Evolutionary conservation across 768 basidiomycete genomes (phyloP).

Genomic region (Trametes coccinea): DNA sequence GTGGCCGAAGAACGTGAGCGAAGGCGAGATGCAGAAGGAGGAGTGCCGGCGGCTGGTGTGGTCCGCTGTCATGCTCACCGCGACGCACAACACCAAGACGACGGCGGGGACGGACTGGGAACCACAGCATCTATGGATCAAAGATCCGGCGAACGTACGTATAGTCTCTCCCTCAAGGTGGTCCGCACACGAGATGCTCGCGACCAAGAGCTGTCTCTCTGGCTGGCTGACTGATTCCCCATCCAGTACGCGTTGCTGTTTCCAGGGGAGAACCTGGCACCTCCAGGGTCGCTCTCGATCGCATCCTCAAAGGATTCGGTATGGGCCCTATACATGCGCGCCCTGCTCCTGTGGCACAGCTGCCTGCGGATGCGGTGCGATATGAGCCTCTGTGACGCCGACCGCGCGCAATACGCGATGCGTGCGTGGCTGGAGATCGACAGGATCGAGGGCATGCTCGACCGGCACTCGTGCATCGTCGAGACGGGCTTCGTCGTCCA

Average conservation of each 20-base stretch:
- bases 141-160: conserved; percentile 65
- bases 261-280: conserved; percentile 59
- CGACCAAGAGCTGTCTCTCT: no score
- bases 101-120: conserved; percentile 39
- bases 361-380: conserved; percentile 63
- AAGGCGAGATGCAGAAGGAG: conserved; percentile 66
- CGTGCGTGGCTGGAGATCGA: conserved; percentile 73
- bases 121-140: conserved; percentile 47
- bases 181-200: no score
- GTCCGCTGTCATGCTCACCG: conserved; percentile 63
- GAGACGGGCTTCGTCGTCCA: conserved; percentile 68
- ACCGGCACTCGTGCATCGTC: conserved; percentile 62
- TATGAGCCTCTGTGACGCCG: conserved; percentile 42
- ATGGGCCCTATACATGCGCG: conserved; percentile 71
- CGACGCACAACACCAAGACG: conserved; percentile 61
- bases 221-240: no score
- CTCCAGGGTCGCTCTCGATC: conserved; percentile 30
- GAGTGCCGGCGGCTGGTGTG: conserved; percentile 72
- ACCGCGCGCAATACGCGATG: conserved; percentile 62
- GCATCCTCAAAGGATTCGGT: conserved; percentile 64
- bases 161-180: no score
- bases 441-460: conserved; percentile 58
- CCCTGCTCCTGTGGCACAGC: conserved; percentile 72
- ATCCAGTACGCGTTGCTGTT: conserved; percentile 67
- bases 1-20: conserved; percentile 49